phyloP scores from a whole-genome alignment of 352 stramenopile species.

The Globisporangium middletonii region DNA sequence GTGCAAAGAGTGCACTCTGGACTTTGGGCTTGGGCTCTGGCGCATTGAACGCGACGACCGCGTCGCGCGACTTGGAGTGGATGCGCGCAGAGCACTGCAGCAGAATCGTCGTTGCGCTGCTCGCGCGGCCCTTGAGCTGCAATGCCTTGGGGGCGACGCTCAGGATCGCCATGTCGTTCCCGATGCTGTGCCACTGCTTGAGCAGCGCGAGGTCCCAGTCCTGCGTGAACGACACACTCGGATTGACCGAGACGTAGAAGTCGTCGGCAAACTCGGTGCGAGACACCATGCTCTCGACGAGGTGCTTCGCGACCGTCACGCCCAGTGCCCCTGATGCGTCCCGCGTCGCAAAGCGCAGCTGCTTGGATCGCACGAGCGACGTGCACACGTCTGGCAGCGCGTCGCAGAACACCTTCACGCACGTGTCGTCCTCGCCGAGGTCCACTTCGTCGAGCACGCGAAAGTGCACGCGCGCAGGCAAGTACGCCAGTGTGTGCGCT shows the following conservation, averaged over 20 bases:
- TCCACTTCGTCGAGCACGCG: constrained; percentile 71
- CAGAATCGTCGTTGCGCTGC: constrained; percentile 34
- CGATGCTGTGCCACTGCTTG: constrained; percentile 75
- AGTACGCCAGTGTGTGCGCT: constrained; percentile 31
- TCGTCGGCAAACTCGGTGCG: constrained; percentile 23
- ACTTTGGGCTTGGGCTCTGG: constrained; percentile 43
- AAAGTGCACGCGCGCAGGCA: constrained; percentile 46
- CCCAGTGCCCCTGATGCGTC: constrained; percentile 58
- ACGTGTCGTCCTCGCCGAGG: constrained; percentile 51
- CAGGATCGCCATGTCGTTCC: constrained; percentile 77
- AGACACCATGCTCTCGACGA: constrained; percentile 64
- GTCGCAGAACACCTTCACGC: constrained; percentile 55
- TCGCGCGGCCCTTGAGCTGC: constrained; percentile 29
- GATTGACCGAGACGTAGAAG: constrained; percentile 77
- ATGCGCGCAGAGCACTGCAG: constrained; percentile 81
- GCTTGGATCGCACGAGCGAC: constrained; percentile 36
- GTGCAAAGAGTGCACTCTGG: constrained; percentile 27
- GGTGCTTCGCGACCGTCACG: constrained; percentile 36
- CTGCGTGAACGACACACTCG: constrained; percentile 57
- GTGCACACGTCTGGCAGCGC: constrained; percentile 37
- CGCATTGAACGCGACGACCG: constrained; percentile 74
- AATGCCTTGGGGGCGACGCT: constrained; percentile 61
- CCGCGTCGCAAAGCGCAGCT: constrained; percentile 43
- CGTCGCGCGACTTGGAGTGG: constrained; percentile 48
- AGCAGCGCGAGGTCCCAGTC: constrained; percentile 72